Evolutionary conservation across 371 early-diverging fungal species (phyloP).

Genomic region (Chytridium lagenaria): DNA sequence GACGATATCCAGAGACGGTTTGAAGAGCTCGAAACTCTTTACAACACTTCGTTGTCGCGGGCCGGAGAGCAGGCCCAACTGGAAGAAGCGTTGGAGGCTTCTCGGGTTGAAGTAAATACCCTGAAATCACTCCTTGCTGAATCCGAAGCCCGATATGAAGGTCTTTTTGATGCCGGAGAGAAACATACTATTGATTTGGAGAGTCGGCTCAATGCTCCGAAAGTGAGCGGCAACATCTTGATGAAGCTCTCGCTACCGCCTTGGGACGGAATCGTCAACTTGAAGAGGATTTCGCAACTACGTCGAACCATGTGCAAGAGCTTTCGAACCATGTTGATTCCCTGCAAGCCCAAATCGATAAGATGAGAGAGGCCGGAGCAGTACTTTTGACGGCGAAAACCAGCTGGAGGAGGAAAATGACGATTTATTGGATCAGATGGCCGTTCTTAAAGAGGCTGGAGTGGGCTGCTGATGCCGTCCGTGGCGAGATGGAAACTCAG

Average conservation of each 20-base stretch:
- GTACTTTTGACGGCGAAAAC: conserved; percentile 15
- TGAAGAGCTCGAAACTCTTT: conserved; percentile 7
- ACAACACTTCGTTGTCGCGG: not conserved
- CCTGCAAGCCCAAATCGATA: conserved; percentile 10
- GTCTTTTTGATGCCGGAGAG: conserved; percentile 38
- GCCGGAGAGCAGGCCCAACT: not conserved
- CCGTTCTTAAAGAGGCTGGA: conserved; percentile 32
- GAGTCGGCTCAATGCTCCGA: not conserved
- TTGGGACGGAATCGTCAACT: not conserved
- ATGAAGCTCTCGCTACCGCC: not conserved
- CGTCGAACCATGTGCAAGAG: not conserved
- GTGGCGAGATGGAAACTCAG: no score
- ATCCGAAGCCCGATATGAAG: conserved; percentile 30
- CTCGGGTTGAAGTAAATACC: not conserved
- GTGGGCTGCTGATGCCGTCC: no score
- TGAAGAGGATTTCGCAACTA: not conserved
- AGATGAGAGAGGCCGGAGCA: conserved; percentile 29
- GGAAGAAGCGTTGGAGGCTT: not conserved
- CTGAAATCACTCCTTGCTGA: conserved; percentile 21
- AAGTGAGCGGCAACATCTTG: not conserved
- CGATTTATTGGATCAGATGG: conserved; percentile 19
- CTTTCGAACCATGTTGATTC: no score
- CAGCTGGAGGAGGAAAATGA: conserved; percentile 29
- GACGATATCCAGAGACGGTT: not conserved
- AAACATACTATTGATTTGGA: conserved; percentile 34